Evolutionary conservation across 257 asterid genomes (phyloP).

Genomic region (Plantago ovata): DNA sequence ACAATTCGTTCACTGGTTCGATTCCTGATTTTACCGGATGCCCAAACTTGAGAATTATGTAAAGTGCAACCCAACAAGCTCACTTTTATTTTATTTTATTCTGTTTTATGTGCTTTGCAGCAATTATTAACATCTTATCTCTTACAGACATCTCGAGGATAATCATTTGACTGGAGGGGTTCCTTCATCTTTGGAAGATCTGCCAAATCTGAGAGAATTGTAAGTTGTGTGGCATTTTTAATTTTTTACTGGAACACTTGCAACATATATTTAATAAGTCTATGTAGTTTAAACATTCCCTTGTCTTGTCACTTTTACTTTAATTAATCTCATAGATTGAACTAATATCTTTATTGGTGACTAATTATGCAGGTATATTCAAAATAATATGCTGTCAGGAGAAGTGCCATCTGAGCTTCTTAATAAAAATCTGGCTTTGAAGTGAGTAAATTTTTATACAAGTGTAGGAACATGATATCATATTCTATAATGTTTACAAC

Average conservation of each 20-base stretch:
- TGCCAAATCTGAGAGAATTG: slow-evolving; percentile 78
- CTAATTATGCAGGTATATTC: slow-evolving; percentile 67
- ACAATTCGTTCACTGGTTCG: slow-evolving; percentile 71
- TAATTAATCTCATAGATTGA: neutral
- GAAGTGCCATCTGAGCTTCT: slow-evolving; percentile 64
- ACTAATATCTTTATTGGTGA: slow-evolving; percentile 5
- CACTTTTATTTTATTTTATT: neutral
- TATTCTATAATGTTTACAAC: neutral
- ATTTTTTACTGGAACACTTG: neutral
- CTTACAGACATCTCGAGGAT: slow-evolving; percentile 79
- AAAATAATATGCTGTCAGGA: slow-evolving; percentile 76
- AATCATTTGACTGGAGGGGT: slow-evolving; percentile 72
- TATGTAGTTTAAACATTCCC: neutral
- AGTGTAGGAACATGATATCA: slow-evolving; percentile 4
- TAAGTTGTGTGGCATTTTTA: slow-evolving; percentile 36
- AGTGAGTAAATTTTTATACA: slow-evolving; percentile 47
- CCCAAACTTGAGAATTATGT: slow-evolving; percentile 73
- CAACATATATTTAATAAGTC: neutral
- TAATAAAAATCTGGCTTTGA: slow-evolving; percentile 51
- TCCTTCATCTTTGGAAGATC: slow-evolving; percentile 59
- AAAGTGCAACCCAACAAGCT: slow-evolving; percentile 17
- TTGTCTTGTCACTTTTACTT: neutral
- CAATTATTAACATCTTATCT: slow-evolving; percentile 19
- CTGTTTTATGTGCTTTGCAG: slow-evolving; percentile 12
- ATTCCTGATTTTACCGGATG: slow-evolving; percentile 95